Conservation (phyloP, 2,329 filamentous ascomycete genomes). For the Aspergillus versicolor region DNA sequence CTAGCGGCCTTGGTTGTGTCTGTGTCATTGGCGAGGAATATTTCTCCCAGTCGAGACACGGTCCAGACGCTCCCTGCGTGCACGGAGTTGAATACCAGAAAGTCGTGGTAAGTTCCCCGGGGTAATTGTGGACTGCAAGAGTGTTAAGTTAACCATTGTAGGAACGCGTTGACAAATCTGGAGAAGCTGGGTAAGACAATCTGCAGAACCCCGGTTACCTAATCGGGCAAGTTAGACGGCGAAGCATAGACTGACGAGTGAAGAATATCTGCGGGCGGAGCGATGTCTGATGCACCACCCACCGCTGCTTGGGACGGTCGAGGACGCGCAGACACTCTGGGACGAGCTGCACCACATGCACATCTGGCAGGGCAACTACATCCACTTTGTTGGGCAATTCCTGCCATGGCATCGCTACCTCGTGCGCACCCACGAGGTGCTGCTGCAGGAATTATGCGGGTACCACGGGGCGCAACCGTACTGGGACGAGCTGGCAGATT, state of each 20-base stretch:
- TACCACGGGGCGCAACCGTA: conserved; percentile 8
- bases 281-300: conserved; percentile 8
- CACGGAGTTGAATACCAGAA: conserved; percentile 1
- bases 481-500: conserved; percentile 6
- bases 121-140: neutral
- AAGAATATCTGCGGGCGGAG: conserved; percentile 7
- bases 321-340: neutral
- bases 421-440: conserved; percentile 7
- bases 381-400: conserved; percentile 7
- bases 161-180: neutral
- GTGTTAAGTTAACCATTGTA: neutral
- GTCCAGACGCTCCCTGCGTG: neutral
- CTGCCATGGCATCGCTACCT: conserved; percentile 10
- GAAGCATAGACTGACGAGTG: neutral
- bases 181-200: neutral
- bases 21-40: neutral
- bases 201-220: too few relatives aligned
- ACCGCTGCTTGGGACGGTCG: neutral
- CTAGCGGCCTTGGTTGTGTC: neutral
- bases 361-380: conserved; percentile 8
- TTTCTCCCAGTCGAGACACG: neutral
- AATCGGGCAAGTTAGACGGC: too few relatives aligned
- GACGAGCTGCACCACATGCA: conserved; percentile 6
- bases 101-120: conserved; percentile 1
- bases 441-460: conserved; percentile 1